Evolutionary conservation across 345 rosid genomes (phyloP).

Genomic region (Camelina laxa): DNA sequence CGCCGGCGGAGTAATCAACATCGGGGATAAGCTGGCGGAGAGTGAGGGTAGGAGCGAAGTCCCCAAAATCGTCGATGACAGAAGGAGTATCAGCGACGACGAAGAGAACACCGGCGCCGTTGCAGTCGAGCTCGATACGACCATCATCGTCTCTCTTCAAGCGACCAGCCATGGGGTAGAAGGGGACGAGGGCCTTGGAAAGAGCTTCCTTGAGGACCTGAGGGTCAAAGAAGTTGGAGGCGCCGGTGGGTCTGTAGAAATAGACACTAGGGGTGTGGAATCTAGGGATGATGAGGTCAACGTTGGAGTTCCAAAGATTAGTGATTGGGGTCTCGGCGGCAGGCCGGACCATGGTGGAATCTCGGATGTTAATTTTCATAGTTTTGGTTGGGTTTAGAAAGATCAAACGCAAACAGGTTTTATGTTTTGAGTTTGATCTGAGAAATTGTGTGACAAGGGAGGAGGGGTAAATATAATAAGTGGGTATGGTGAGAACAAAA

Average conservation of each 20-base stretch:
- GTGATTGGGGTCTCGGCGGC: constrained; percentile 64
- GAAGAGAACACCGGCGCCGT: constrained; percentile 81
- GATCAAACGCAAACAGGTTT: not conserved
- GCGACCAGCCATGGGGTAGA: constrained; percentile 96
- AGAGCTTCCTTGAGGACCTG: constrained; percentile 67
- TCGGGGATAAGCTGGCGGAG: constrained; percentile 86
- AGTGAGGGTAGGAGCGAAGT: constrained; percentile 82
- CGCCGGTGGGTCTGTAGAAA: constrained; percentile 76
- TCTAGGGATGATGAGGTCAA: constrained; percentile 85
- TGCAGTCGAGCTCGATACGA: constrained; percentile 91
- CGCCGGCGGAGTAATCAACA: constrained; percentile 84
- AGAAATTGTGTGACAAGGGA: not conserved
- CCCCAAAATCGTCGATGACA: constrained; percentile 77
- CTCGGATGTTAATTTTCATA: constrained; percentile 72
- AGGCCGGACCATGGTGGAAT: constrained; percentile 76
- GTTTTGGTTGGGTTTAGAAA: not conserved
- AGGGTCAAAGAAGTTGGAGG: constrained; percentile 70
- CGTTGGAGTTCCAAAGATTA: constrained; percentile 84
- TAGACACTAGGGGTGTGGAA: constrained; percentile 95
- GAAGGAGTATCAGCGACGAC: constrained; percentile 80
- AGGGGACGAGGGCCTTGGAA: constrained; percentile 75
- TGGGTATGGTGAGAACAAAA: not conserved
- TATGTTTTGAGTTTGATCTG: not conserved
- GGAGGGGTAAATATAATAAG: constrained; percentile 10
- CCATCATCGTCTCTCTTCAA: constrained; percentile 73